Percentiles rank a stretch among this genome's conserved stretches.
Evolutionary conservation across 306 rosid species (phyloP).

Genomic region (Nissolia schottii): DNA sequence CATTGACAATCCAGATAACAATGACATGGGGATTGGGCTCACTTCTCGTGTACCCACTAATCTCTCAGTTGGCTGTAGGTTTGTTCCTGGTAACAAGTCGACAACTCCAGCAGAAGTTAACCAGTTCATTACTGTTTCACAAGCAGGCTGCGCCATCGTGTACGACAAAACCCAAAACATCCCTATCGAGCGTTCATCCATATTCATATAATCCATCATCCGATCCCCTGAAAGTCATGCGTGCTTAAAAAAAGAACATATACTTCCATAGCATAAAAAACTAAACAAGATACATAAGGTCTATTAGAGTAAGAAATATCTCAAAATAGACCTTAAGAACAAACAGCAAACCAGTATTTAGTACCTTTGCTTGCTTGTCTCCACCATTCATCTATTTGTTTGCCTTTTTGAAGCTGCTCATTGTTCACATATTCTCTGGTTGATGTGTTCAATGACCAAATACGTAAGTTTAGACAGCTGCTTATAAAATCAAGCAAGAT

Average conservation of each 20-base stretch:
- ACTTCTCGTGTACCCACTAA: conserved; percentile 80
- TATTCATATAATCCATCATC: conserved; percentile 91
- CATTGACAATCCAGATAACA: conserved; percentile 87
- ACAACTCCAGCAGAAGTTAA: conserved; percentile 64
- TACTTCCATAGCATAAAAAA: background rate
- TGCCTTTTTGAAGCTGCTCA: conserved; percentile 98
- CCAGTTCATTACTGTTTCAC: conserved; percentile 92
- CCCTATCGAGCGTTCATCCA: conserved; percentile 98
- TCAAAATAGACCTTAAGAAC: background rate
- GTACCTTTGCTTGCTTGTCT: conserved; percentile 91
- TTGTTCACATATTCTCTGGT: conserved; percentile 87
- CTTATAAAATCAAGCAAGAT: conserved; percentile 90
- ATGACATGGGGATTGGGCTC: conserved; percentile 90
- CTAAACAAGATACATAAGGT: background rate
- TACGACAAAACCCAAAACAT: conserved; percentile 99
- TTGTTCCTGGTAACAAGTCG: conserved; percentile 58
- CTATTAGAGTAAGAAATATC: background rate
- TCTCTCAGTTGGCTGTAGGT: conserved; percentile 70
- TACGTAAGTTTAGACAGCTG: conserved; percentile 97
- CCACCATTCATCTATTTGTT: conserved; percentile 99
- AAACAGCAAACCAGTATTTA: conserved; percentile 14
- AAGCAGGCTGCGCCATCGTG: conserved; percentile 98
- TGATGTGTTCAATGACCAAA: conserved; percentile 90
- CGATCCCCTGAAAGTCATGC: conserved; percentile 62
- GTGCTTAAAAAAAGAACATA: background rate